Conservation (phyloP, 208 protist genomes). For the Leptomonas pyrrhocoris region DNA sequence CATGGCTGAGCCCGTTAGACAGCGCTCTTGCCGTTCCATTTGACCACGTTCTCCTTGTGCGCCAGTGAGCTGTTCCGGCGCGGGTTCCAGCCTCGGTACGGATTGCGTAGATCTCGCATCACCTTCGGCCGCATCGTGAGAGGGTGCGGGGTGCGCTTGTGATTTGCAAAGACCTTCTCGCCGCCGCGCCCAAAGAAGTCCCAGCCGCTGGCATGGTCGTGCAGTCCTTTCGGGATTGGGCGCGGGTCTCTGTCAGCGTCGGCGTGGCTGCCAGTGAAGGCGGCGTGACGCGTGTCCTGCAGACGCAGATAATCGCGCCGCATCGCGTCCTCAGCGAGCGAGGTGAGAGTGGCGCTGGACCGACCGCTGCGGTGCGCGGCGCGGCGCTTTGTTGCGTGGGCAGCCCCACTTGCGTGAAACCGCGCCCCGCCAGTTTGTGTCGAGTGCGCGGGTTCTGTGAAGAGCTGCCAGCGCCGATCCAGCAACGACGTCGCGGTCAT, state of each 20-base stretch:
- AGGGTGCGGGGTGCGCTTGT: conserved; percentile 58
- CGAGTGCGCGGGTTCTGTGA: not conserved
- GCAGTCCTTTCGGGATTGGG: conserved; percentile 75
- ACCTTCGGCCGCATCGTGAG: conserved; percentile 84
- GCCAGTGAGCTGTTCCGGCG: conserved; percentile 78
- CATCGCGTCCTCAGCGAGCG: conserved; percentile 54
- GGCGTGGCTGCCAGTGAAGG: conserved; percentile 32
- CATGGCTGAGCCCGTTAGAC: conserved; percentile 39
- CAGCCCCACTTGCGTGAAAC: not conserved
- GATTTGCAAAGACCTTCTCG: conserved; percentile 85
- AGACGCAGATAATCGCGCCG: conserved; percentile 37
- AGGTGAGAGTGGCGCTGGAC: conserved; percentile 49
- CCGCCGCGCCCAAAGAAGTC: conserved; percentile 83
- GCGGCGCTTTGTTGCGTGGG: not conserved
- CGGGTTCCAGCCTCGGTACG: conserved; percentile 82
- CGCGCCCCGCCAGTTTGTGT: too few species aligned
- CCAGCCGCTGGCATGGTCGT: conserved; percentile 86
- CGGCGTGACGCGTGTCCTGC: conserved; percentile 23
- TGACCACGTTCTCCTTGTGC: conserved; percentile 83
- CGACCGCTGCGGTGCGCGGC: conserved; percentile 26
- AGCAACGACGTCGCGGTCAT: conserved; percentile 6
- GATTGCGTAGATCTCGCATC: conserved; percentile 78
- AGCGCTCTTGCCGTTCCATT: conserved; percentile 86
- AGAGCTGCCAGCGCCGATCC: conserved; percentile 18
- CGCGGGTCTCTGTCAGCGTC: conserved; percentile 76